phyloP scores from a whole-genome alignment of 2,329 filamentous ascomycete species.

The Phyllosticta ampelicida region DNA sequence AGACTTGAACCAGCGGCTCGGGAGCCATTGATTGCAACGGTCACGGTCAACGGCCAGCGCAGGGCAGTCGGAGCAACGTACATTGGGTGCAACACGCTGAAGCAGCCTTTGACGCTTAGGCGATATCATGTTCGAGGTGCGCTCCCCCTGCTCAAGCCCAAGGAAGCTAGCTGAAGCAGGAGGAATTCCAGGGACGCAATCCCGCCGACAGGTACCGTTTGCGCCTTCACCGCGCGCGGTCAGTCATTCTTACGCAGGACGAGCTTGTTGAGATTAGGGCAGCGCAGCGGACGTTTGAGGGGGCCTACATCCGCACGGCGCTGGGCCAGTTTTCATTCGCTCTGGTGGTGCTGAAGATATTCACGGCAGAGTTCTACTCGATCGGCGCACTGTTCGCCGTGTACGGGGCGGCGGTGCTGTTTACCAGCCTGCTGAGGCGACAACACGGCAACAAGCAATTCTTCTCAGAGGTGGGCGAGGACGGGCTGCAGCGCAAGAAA shows the following conservation, averaged over 20 bases:
- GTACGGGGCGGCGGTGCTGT: constrained; percentile 75
- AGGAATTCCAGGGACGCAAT: constrained; percentile 38
- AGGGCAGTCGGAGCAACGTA: neutral
- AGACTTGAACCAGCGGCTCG: neutral
- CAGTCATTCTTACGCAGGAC: constrained; percentile 66
- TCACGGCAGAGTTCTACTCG: constrained; percentile 90
- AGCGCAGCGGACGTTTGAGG: constrained; percentile 92
- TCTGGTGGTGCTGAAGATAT: constrained; percentile 90
- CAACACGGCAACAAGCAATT: constrained; percentile 92
- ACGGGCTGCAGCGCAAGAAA: constrained; percentile 49
- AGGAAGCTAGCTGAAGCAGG: constrained; percentile 1
- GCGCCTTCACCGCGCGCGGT: constrained; percentile 72
- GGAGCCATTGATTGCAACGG: neutral
- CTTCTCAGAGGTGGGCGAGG: constrained; percentile 55
- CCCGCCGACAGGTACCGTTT: constrained; percentile 66
- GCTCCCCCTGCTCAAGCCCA: neutral
- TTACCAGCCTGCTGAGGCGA: constrained; percentile 73
- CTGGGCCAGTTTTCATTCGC: constrained; percentile 93
- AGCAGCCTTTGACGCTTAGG: neutral
- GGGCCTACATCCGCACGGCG: constrained; percentile 89
- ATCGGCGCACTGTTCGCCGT: constrained; percentile 94
- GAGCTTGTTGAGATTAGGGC: constrained; percentile 93
- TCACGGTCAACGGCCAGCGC: neutral
- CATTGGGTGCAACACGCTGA: neutral
- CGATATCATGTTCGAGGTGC: constrained; percentile 14